Percentiles rank a stretch among this genome's conserved stretches.
These are phyloP conservation scores for Zygosaccharomyces pseudobailii DNA, from an alignment of 1,139 yeast genomes.

Conservation along the genomic window DNA sequence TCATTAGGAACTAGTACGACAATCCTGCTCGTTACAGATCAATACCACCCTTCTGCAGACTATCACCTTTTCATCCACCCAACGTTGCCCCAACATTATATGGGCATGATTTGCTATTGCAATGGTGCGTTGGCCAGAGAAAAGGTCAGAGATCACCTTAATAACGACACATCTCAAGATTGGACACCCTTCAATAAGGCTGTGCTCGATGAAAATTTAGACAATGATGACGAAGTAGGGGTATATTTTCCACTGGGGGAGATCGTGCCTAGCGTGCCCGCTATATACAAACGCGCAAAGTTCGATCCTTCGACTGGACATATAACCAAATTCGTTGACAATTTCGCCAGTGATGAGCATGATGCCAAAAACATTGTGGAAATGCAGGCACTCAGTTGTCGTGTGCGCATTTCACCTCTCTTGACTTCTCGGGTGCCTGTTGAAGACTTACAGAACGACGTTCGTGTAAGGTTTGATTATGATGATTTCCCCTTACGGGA, in stretches of 20 bases:
- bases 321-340: slow-evolving; percentile 30
- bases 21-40: slow-evolving; percentile 71
- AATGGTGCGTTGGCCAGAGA: slow-evolving; percentile 90
- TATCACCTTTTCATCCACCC: slow-evolving; percentile 89
- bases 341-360: slow-evolving; percentile 42
- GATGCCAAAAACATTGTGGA: slow-evolving; percentile 80
- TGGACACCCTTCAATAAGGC: slow-evolving; percentile 69
- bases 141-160: slow-evolving; percentile 59
- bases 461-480: slow-evolving; percentile 31
- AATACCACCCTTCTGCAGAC: slow-evolving; percentile 71
- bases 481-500: slow-evolving; percentile 26
- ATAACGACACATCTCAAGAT: slow-evolving; percentile 38
- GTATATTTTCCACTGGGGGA: slow-evolving; percentile 85
- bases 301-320: slow-evolving; percentile 34
- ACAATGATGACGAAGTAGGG: slow-evolving; percentile 51
- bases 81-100: slow-evolving; percentile 65
- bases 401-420: slow-evolving; percentile 77
- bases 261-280: slow-evolving; percentile 74
- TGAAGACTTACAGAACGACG: slow-evolving; percentile 8
- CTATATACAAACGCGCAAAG: slow-evolving; percentile 50
- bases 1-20: slow-evolving; percentile 92
- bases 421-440: slow-evolving; percentile 30
- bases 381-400: slow-evolving; percentile 79
- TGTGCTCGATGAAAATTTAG: slow-evolving; percentile 30
- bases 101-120: slow-evolving; percentile 95